Evolutionary conservation across 2,329 filamentous ascomycete genomes (phyloP).

Genomic region (Ceratocystis huliohia): DNA sequence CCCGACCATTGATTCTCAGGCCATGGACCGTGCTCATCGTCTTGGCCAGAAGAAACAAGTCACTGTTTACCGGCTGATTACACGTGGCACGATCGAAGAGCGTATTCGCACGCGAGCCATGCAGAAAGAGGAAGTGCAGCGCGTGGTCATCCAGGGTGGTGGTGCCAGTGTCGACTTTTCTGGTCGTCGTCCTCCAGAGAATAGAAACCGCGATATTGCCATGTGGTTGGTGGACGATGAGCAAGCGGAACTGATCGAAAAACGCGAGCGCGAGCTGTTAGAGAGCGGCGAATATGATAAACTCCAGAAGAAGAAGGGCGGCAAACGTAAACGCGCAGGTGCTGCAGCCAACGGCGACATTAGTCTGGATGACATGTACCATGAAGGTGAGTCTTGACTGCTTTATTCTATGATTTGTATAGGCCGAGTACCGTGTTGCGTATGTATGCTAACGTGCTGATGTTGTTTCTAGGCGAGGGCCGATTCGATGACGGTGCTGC

Average conservation of each 20-base stretch:
- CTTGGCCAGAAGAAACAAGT: constrained; percentile 92
- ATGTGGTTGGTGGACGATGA: constrained; percentile 98
- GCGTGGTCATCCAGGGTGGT: constrained; percentile 87
- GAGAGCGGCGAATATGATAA: constrained; percentile 58
- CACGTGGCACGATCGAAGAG: constrained; percentile 91
- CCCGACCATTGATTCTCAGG: constrained; percentile 94
- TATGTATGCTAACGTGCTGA: constrained; percentile 24
- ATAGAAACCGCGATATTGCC: constrained; percentile 93
- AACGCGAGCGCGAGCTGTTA: constrained; percentile 75
- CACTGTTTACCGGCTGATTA: constrained; percentile 95
- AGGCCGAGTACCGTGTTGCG: neutral
- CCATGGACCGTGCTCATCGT: constrained; percentile 97
- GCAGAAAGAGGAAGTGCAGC: constrained; percentile 97
- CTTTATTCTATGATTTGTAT: neutral
- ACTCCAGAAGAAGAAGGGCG: constrained; percentile 47
- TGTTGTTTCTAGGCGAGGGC: constrained; percentile 59
- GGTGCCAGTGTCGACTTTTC: constrained; percentile 93
- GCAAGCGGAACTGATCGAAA: constrained; percentile 85
- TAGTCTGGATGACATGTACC: constrained; percentile 94
- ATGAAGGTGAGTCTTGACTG: constrained; percentile 63
- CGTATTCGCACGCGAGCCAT: constrained; percentile 91
- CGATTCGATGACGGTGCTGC: constrained; percentile 86
- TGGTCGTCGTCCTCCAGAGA: constrained; percentile 72
- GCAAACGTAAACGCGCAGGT: constrained; percentile 41
- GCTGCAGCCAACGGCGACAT: constrained; percentile 29